Base-by-base conservation (phyloP, 2,329 filamentous ascomycete genomes). In the Alternaria incomplexa region DNA sequence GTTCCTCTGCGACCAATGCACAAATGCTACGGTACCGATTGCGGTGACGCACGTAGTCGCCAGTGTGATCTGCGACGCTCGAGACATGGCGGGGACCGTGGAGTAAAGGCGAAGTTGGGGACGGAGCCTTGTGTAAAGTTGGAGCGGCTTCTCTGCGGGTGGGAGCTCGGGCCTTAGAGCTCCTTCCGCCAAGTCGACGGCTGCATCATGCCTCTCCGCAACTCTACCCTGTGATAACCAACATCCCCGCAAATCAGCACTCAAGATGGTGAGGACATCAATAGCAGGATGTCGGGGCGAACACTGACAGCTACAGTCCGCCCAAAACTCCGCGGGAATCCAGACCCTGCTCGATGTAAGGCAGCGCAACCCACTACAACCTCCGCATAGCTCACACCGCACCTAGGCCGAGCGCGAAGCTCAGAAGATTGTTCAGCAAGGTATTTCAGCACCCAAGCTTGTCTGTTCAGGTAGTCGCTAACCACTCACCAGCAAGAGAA, bases 371-470 rank as follows among this genome's bases (percentile, higher is more conserved):
- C 74, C 73, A 72, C 72, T 58, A 54, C 58, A 23, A 64, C 53
- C 59, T 53, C 56, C 58, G 60, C 48, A 46, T 65, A 76, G 79
- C 81, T 85, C 71, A 85, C 77, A 66, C 59, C 67, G 44, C 57
- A 69, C 58, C 71, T 73, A 98, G 95, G 94, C 96, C 75, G 96
- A 99, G 88, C 91, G 93, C 83, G 95, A 98, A 83, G 96, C 96
- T 65, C 95, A 97, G 84, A 97, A 97, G 88, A 99, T 99, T 81
- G 94, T 99, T 62, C 95, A 98, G 83, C 93, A 96, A 88, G 92
- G 95, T 96, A 81, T 64, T 84, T 80, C 12, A 40, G 6, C 20
- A 32, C 9, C 9, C 17, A 3, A 25, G n/a, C 3, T 7, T 8
- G n/a, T 17, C 10, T 40, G 3, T 50, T 5, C 3, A n/a, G 13